These are phyloP conservation scores for Funneliformis mosseae DNA, from an alignment of 192 early-diverging fungal genomes.

Conservation along the genomic window DNA sequence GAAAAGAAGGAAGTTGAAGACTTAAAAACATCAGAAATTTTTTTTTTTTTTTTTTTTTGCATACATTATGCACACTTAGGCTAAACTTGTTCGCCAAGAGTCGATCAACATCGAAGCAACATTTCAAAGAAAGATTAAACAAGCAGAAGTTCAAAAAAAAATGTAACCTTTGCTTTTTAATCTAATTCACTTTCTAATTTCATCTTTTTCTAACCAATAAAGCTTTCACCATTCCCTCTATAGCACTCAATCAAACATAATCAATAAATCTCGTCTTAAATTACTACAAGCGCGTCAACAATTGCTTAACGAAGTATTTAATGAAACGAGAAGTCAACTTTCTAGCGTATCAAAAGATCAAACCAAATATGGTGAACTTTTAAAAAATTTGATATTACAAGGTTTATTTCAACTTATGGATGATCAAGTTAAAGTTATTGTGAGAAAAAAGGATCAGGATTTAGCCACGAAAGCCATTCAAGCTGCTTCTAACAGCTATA, in stretches of 20 bases:
- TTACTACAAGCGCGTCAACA: conserved; percentile 88
- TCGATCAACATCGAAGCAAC: conserved; percentile 94
- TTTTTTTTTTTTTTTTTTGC: no score
- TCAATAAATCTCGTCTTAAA: conserved; percentile 94
- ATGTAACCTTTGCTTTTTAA: conserved; percentile 61
- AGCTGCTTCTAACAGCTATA: conserved; percentile 54
- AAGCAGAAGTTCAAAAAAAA: conserved; percentile 92
- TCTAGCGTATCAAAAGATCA: conserved; percentile 58
- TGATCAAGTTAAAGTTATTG: conserved; percentile 64
- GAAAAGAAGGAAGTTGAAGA: no score
- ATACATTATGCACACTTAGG: conserved; percentile 53
- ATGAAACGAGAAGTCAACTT: conserved; percentile 68
- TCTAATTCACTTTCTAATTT: conserved; percentile 16
- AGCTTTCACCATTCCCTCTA: neutral
- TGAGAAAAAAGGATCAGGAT: conserved; percentile 70
- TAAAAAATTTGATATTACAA: conserved; percentile 79
- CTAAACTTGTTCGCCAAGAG: conserved; percentile 97
- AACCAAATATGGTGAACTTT: conserved; percentile 63
- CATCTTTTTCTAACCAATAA: neutral
- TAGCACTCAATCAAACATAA: conserved; percentile 90
- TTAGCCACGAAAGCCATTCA: conserved; percentile 61
- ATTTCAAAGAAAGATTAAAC: conserved; percentile 97
- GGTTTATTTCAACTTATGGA: conserved; percentile 90
- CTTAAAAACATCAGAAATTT: no score
- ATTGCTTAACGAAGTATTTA: conserved; percentile 81